A percentile compares a stretch with the other conserved stretches of the same genome.
Conservation (phyloP, 1,139 yeast species). For the Saccharomyces hybrid region DNA sequence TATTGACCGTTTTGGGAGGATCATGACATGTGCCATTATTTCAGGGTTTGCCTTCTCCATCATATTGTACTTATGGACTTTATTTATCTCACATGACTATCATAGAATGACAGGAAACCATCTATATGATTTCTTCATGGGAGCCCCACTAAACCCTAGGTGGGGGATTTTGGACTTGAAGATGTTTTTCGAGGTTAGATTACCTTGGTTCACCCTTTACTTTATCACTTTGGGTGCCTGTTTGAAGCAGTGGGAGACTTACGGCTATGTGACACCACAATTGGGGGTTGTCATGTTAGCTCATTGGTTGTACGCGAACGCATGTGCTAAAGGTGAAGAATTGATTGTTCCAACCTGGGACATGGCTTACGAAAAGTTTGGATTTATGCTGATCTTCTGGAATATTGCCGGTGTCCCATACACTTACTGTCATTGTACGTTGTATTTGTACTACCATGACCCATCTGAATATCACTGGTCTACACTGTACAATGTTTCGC, state of each 20-base stretch:
- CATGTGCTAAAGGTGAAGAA: slow-evolving; percentile 97
- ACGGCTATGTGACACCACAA: slow-evolving; percentile 76
- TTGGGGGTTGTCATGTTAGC: slow-evolving; percentile 68
- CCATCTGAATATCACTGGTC: slow-evolving; percentile 80
- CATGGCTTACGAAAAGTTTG: slow-evolving; percentile 98
- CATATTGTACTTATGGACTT: slow-evolving; percentile 54
- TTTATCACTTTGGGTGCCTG: slow-evolving; percentile 70
- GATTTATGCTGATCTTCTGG: slow-evolving; percentile 97
- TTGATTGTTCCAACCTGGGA: slow-evolving; percentile 98
- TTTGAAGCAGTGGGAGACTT: slow-evolving; percentile 69
- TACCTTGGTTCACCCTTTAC: slow-evolving; percentile 91
- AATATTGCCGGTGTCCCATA: slow-evolving; percentile 98
- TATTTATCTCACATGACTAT: slow-evolving; percentile 61
- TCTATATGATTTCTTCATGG: slow-evolving; percentile 90
- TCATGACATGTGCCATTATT: slow-evolving; percentile 85
- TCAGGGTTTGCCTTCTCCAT: slow-evolving; percentile 65
- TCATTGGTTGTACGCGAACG: slow-evolving; percentile 92
- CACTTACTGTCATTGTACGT: slow-evolving; percentile 91
- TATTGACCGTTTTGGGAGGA: slow-evolving; percentile 77
- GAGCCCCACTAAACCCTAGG: slow-evolving; percentile 94
- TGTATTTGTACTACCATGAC: slow-evolving; percentile 72
- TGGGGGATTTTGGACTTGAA: slow-evolving; percentile 86
- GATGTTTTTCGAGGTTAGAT: slow-evolving; percentile 94
- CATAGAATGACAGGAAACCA: slow-evolving; percentile 89
- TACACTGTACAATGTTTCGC: slow-evolving; percentile 45